A percentile compares a stretch with the other conserved stretches of the same genome.
Evolutionary conservation across 2,329 filamentous ascomycete species (phyloP).

Genomic region (Exutisphaerella laricina): DNA sequence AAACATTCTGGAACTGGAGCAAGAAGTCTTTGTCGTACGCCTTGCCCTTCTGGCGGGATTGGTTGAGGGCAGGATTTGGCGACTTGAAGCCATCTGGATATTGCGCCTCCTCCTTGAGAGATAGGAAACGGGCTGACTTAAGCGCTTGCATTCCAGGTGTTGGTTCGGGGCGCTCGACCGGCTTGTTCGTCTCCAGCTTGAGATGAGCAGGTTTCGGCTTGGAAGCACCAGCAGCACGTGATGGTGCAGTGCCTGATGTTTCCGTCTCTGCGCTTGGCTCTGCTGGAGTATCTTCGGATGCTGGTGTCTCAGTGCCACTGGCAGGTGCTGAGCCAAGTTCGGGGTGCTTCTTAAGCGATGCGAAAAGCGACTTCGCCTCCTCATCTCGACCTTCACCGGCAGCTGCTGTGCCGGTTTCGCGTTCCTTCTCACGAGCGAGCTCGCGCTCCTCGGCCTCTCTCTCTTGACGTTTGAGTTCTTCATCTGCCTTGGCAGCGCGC

Average conservation of each 20-base stretch:
- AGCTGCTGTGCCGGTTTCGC: conserved; percentile 15
- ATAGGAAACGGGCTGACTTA: conserved; percentile 83
- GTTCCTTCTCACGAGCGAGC: conserved; percentile 37
- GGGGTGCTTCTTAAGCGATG: conserved; percentile 44
- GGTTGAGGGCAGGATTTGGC: conserved; percentile 88
- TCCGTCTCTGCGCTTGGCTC: conserved; percentile 15
- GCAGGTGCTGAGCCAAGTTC: conserved; percentile 36
- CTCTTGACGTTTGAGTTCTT: conserved; percentile 45
- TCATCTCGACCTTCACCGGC: conserved; percentile 25
- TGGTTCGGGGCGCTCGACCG: conserved; percentile 84
- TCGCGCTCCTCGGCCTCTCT: conserved; percentile 47
- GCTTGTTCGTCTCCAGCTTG: conserved; percentile 80
- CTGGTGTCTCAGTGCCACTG: conserved; percentile 34
- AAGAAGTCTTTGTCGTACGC: conserved; percentile 95
- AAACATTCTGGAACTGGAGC: conserved; percentile 91
- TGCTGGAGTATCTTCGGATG: conserved; percentile 36
- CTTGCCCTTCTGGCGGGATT: conserved; percentile 69
- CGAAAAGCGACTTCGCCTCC: conserved; percentile 45
- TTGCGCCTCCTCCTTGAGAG: conserved; percentile 64
- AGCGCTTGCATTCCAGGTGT: conserved; percentile 90
- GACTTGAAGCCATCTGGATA: conserved; percentile 82
- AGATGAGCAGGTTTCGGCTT: conserved; percentile 83
- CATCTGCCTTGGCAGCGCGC: conserved; percentile 50
- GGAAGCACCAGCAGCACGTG: conserved; percentile 46
- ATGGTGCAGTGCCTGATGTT: conserved; percentile 19